Evolutionary conservation across 2,329 filamentous ascomycete genomes (phyloP), one percentile per base, ranked within the genome.

Genomic region (Aspergillus pseudotamarii): DNA sequence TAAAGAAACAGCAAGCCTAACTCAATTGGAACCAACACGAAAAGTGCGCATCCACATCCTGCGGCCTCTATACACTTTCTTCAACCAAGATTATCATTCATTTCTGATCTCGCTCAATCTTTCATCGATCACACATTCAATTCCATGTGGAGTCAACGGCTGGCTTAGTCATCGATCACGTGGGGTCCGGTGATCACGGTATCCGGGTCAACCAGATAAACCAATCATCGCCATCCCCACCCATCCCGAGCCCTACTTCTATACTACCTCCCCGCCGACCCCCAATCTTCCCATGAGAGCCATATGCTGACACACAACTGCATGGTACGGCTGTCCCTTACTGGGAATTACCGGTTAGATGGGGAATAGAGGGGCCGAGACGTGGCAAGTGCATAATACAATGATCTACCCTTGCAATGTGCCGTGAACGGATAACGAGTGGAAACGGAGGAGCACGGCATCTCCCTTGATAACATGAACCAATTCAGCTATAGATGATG

Each of bases 101-200:
- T 32, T 30, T 16, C 10, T 30, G 34, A 53, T 21, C 48, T 32
- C 38, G 58, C 26, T 53, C 30, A 26, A 21, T 51, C 30, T 46
- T 32, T 23, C 43, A 26, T 58, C 28, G 34, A 28, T 19, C 43
- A 51, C 56, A 58, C 48, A 58, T 59, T 59, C 54, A 46, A 54
- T 58, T 57, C n/a, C 36, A 30, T 55, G 65, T 65, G 63, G 66
- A 63, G 58, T 62, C 59, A 38, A 36, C 21, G 56, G 57, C 26
- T 45, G 55, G 57, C 60, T 69, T 62, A 70, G 51, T 70, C 64
- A 70, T 23, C 53, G 3, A 26, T 70, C 67, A 67, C 56, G 67
- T 68, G 66, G 48, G 58, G 57, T 66, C 66, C 64, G 55, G 62
- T 70, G 66, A 23, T 28, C 16, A 4, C 28, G 38, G 67, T 70